Conservation (phyloP, 306 rosid genomes). For the Oemleria cerasiformis region DNA sequence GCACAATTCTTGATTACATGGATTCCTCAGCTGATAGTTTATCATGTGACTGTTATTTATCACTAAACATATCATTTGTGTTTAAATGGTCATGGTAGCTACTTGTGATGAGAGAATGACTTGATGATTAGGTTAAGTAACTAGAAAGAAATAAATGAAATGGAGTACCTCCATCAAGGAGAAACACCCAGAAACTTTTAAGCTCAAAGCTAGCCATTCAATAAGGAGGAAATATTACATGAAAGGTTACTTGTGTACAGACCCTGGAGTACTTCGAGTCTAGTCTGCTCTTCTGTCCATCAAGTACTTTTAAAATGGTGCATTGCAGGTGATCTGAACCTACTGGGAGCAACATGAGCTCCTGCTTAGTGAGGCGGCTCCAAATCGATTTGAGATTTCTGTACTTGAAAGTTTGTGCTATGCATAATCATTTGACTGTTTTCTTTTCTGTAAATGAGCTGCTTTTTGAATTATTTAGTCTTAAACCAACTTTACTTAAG, state of each 20-base stretch:
- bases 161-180: neutral
- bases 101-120: neutral
- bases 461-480: neutral
- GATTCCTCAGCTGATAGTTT: neutral
- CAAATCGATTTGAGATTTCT: neutral
- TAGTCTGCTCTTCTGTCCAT: no score
- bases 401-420: neutral
- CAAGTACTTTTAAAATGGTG: no score
- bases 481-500: neutral
- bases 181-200: neutral
- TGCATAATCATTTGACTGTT: neutral
- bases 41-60: slow-evolving; percentile 4
- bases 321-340: no score
- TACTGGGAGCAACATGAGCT: neutral
- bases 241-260: neutral
- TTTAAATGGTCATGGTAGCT: neutral
- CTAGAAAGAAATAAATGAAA: neutral
- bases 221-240: neutral
- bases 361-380: neutral
- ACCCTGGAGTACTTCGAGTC: no score
- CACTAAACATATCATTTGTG: neutral
- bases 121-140: neutral
- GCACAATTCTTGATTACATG: neutral
- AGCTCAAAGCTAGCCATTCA: neutral
- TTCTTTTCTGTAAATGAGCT: neutral